phyloP scores from a whole-genome alignment of 768 basidiomycete genomes.

The Gloeostereum incarnatum region DNA sequence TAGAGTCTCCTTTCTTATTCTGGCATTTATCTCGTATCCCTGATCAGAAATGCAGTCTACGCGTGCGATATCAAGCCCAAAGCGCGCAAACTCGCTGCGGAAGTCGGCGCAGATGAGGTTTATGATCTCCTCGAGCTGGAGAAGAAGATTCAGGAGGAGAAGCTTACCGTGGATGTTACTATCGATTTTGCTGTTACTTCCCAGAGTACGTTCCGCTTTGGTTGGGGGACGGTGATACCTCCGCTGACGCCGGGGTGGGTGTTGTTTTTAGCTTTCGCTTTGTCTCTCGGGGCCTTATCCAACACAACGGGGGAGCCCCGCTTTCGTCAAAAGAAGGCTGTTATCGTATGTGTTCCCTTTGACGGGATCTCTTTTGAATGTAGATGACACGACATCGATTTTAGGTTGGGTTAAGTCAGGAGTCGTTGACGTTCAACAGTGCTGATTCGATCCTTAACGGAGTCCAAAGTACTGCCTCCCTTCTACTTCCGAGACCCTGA shows the following conservation, averaged over 20 bases:
- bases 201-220: constrained; percentile 10
- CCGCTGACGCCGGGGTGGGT: constrained; percentile 6
- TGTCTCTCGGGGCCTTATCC: constrained; percentile 5
- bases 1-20: neutral
- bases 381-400: neutral
- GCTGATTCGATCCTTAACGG: constrained; percentile 1
- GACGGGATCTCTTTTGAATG: neutral
- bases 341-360: constrained; percentile 3
- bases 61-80: constrained; percentile 13
- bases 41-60: constrained; percentile 11
- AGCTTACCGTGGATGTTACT: constrained; percentile 13
- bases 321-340: neutral
- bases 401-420: constrained; percentile 9
- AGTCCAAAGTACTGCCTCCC: constrained; percentile 4
- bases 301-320: constrained; percentile 7
- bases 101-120: constrained; percentile 11
- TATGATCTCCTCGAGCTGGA: constrained; percentile 11
- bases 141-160: constrained; percentile 1
- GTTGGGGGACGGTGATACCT: neutral
- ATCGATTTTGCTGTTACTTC: constrained; percentile 14
- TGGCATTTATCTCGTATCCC: neutral
- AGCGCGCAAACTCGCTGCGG: constrained; percentile 12
- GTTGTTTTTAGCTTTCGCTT: constrained; percentile 3
- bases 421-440: constrained; percentile 7
- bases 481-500: neutral